Evolutionary conservation across 257 asterid species (phyloP).

Genomic region (Nicotiana attenuata): DNA sequence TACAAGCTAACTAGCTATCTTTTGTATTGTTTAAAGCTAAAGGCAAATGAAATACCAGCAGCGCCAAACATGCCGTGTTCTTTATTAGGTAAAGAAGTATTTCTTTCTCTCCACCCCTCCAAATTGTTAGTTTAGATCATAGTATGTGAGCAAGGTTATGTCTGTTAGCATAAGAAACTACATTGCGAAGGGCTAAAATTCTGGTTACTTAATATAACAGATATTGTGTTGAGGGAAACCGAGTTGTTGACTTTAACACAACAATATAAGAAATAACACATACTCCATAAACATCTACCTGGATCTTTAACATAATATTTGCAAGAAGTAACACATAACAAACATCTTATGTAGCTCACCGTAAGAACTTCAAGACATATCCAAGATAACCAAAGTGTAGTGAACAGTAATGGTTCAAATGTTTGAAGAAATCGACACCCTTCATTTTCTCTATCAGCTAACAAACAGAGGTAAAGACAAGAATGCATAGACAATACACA

Average conservation of each 20-base stretch:
- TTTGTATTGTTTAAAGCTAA: not conserved
- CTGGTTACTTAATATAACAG: not conserved
- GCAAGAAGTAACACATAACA: not conserved
- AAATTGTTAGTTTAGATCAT: not conserved
- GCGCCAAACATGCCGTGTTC: not conserved
- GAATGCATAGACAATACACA: not conserved
- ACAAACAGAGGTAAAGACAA: not conserved
- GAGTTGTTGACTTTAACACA: not conserved
- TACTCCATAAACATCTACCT: not conserved
- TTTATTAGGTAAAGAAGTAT: not conserved
- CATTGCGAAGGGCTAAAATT: not conserved
- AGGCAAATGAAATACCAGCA: not conserved
- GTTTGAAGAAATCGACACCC: not conserved
- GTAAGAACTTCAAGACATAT: not conserved
- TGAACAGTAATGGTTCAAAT: not conserved
- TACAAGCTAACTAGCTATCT: not conserved
- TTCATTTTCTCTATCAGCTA: not conserved
- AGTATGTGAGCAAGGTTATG: not conserved
- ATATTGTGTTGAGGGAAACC: not conserved
- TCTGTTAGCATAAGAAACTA: not conserved
- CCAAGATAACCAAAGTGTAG: not conserved
- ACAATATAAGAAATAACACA: not conserved
- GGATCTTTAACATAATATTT: not conserved
- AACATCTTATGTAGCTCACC: not conserved
- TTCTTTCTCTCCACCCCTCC: not conserved